Base-by-base conservation (phyloP, 352 stramenopile species). In the Globisporangium echinulatum region DNA sequence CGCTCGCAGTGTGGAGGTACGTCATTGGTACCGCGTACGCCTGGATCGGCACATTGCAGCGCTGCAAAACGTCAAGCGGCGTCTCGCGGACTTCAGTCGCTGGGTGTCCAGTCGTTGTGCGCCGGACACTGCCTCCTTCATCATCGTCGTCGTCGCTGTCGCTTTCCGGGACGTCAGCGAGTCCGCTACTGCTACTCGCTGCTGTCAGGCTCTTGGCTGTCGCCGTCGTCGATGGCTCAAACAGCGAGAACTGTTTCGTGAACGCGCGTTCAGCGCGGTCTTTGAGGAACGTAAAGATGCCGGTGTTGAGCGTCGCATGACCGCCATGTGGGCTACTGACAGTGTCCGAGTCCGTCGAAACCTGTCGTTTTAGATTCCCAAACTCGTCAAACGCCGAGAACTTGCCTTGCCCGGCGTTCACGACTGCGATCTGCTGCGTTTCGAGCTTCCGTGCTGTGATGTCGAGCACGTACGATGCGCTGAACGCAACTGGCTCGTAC, bases 371-470 rank as follows among this genome's bases (percentile, higher is more conserved):
- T 43, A 91, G 70, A 58, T 91, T 91, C 9, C 82, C 82, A 62
- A 89, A 91, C 67, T 91, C 82, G 59, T 91, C 82, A 47, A 91
- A 91, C 17, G 70, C 70, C 5, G 82, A 89, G 59, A 79, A 86
- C 25, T 79, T 75, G 52, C 74, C 75, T 36, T 88, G 75, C 5
- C 79, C 75, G 53, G 73, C 77, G 49, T 86, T 76, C 56, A 87
- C 78, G 37, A 82, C 69, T 36, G 74, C 67, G 0, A 75, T 56
- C 13, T 85, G 71, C 48, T 85, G 64, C 9, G 59, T 71, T 57
- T 81, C 67, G 56, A 91, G 58, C 58, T 91, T 91, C 36, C 72
- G 65, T 62, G 89, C 82, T 38, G 82, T 91, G 52, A 88, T 72
- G 64, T 85, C 75, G 38, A 91, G 67, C 9, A 91, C 66, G 49